Conservation (phyloP, 2,329 filamentous ascomycete species). For the Waltergamsia citrina region DNA sequence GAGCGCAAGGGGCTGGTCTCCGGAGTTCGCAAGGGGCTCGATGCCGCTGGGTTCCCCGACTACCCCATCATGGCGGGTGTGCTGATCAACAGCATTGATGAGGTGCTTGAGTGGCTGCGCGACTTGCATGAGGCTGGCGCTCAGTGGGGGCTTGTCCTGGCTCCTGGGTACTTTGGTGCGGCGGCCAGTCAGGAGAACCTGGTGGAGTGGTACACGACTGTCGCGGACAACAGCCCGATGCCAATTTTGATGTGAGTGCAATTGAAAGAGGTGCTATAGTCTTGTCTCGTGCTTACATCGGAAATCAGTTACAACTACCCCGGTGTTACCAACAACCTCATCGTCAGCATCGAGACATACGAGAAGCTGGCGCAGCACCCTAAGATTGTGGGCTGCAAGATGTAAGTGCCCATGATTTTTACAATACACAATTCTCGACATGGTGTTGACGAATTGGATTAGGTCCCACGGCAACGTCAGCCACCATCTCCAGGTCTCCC, state of each 20-base stretch:
- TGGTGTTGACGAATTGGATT: too few relatives aligned
- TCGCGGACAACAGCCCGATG: constrained; percentile 51
- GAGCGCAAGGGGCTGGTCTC: constrained; percentile 47
- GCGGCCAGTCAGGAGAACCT: constrained; percentile 49
- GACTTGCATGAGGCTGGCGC: constrained; percentile 6
- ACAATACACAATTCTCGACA: neutral
- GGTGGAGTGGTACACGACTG: constrained; percentile 47
- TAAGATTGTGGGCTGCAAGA: constrained; percentile 61
- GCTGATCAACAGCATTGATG: constrained; percentile 34
- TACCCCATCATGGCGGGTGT: constrained; percentile 46
- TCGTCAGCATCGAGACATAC: constrained; percentile 49
- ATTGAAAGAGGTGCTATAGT: too few relatives aligned
- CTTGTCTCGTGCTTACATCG: neutral
- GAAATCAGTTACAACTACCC: constrained; percentile 44
- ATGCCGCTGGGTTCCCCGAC: constrained; percentile 44
- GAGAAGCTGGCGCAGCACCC: constrained; percentile 46
- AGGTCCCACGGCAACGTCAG: constrained; percentile 55
- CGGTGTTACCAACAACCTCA: constrained; percentile 54
- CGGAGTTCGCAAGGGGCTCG: constrained; percentile 42
- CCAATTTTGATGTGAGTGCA: constrained; percentile 47
- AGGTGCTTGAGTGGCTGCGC: constrained; percentile 6
- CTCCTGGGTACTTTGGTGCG: constrained; percentile 55
- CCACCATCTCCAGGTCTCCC: constrained; percentile 52
- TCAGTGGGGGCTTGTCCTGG: constrained; percentile 38
- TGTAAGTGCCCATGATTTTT: constrained; percentile 25